These are phyloP conservation scores for Phaeophleospora eucalypticola DNA, from an alignment of 2,329 filamentous ascomycete genomes.

Conservation along the genomic window DNA sequence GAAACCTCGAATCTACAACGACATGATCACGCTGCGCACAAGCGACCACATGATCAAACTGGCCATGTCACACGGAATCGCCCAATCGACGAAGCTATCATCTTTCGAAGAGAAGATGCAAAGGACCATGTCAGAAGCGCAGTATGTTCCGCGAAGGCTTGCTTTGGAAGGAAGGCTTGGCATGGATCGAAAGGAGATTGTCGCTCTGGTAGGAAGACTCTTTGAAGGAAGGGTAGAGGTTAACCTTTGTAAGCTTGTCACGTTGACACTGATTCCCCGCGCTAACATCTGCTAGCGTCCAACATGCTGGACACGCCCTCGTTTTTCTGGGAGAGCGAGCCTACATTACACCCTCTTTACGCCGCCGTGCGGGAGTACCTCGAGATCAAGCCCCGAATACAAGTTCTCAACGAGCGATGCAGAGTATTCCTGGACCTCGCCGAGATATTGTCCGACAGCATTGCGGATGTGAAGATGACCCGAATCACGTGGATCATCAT, in stretches of 20 bases:
- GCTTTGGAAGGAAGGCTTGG: slow-evolving; percentile 86
- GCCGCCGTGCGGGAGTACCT: slow-evolving; percentile 93
- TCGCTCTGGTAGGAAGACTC: slow-evolving; percentile 81
- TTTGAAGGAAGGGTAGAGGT: slow-evolving; percentile 96
- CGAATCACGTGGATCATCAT: slow-evolving; percentile 98
- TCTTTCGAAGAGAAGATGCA: slow-evolving; percentile 97
- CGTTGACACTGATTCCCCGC: neutral
- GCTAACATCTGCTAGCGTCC: slow-evolving; percentile 57
- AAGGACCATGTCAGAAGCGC: slow-evolving; percentile 85
- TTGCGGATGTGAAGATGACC: slow-evolving; percentile 93
- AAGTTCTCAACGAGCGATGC: slow-evolving; percentile 95
- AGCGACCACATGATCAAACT: slow-evolving; percentile 99
- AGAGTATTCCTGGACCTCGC: slow-evolving; percentile 93
- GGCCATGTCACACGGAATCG: slow-evolving; percentile 94
- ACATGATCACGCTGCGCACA: slow-evolving; percentile 96
- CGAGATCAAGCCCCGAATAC: slow-evolving; percentile 92
- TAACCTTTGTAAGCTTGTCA: slow-evolving; percentile 73
- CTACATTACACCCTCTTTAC: slow-evolving; percentile 90
- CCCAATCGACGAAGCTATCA: slow-evolving; percentile 92
- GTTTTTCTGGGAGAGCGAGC: slow-evolving; percentile 98
- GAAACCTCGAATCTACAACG: slow-evolving; percentile 90
- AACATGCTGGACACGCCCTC: slow-evolving; percentile 95
- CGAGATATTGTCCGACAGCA: slow-evolving; percentile 87
- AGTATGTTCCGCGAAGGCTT: slow-evolving; percentile 83
- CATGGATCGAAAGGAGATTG: slow-evolving; percentile 87